Conservation (phyloP, 139 green algal genomes). For the Chlamydomonas incerta region DNA sequence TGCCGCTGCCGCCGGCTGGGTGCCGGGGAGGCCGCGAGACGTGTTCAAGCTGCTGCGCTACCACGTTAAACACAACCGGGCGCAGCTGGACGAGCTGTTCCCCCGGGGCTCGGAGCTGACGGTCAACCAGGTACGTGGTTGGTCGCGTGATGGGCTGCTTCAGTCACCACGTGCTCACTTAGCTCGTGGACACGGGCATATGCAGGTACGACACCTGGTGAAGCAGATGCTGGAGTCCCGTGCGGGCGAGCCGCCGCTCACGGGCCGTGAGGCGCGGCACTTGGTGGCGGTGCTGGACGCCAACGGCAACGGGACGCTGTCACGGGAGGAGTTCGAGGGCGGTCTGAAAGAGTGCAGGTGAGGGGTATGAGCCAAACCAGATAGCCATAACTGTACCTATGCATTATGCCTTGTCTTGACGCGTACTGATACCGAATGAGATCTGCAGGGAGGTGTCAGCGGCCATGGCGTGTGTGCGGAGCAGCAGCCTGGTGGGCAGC, state of each 20-base stretch:
- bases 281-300: slow-evolving; percentile 47
- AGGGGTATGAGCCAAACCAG: background rate
- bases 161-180: no score
- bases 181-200: no score
- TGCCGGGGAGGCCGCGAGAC: slow-evolving; percentile 46
- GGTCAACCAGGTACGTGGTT: slow-evolving; percentile 42
- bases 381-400: no score
- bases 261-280: slow-evolving; percentile 44
- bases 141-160: background rate
- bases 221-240: slow-evolving; percentile 31
- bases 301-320: slow-evolving; percentile 42
- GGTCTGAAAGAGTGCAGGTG: slow-evolving; percentile 53
- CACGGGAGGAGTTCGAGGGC: slow-evolving; percentile 43
- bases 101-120: slow-evolving; percentile 31
- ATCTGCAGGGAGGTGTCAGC: slow-evolving; percentile 29
- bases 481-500: background rate
- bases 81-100: slow-evolving; percentile 56
- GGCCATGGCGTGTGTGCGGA: background rate
- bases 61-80: slow-evolving; percentile 55
- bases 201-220: slow-evolving; percentile 33
- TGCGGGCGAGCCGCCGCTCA: slow-evolving; percentile 45
- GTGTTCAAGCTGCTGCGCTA: slow-evolving; percentile 56
- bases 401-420: no score
- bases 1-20: slow-evolving; percentile 48
- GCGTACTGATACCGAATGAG: no score